Base-by-base conservation (phyloP, 192 early-diverging fungal species). In the Coemansia sp. region DNA sequence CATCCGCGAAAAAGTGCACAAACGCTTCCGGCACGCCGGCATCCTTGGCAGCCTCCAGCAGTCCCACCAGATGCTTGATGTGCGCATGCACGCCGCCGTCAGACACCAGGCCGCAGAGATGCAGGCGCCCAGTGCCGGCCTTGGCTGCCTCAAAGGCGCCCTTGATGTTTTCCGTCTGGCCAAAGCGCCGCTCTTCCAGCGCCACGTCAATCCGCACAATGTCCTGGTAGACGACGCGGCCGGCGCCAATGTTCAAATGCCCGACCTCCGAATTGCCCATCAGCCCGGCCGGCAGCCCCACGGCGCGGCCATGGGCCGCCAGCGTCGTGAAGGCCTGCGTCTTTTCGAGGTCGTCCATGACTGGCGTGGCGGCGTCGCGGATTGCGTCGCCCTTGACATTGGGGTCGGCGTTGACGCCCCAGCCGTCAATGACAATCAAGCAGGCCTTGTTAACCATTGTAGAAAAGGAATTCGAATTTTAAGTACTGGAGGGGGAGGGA, bases 201-300 rank as follows among this genome's bases (percentile, higher is more conserved):
- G 92, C 83, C 18, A 93, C 83, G 71, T 99, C 94, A 61, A 99
- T 99, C 43, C 94, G 90, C 38, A 99, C 94, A 76, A 97, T 97
- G 75, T 99, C 96, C 88, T 99, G 97, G 76, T 97, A 98, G 26
- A 99, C 97, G 17, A 99, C 83, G 32, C 97, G 86, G 27, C 97
- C 97, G 40, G 97, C 97, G 47, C 97, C 97, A 85, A 99, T 94
- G 83, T 99, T 99, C 66, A 98, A 75, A 63, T 99, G 97, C 9
- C 97, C 97, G 36, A 99, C 97, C 77, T 99, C 97, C 36, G 90
- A 93, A 85, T 99, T 99, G 52, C 95, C 97, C 97, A 99, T 99
- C 48, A 98, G 82, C 8, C 93, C 97, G n/a, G 94, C 94, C 10
- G 95, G 95, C 27, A 99, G 83, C 46, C 97, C 97, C 39, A 99